Evolutionary conservation across 208 protist species (phyloP).

Genomic region (Leishmania arabica): DNA sequence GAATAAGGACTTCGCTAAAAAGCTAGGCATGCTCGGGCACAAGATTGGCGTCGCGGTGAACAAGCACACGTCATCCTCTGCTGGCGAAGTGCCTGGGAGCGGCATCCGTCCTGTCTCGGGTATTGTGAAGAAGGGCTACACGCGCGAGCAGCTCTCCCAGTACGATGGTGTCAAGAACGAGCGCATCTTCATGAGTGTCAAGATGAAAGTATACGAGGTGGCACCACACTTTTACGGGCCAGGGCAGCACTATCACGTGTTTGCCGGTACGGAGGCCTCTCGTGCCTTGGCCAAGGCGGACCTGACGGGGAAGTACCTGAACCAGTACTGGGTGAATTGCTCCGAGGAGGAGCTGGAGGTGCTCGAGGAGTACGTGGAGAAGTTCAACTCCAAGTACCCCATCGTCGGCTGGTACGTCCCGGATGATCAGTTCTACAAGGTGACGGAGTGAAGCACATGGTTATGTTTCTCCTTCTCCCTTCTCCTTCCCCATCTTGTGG

Average conservation of each 20-base stretch:
- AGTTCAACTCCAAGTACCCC: conserved; percentile 82
- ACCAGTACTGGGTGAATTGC: conserved; percentile 80
- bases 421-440: conserved; percentile 62
- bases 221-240: conserved; percentile 85
- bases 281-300: conserved; percentile 65
- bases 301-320: conserved; percentile 56
- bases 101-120: conserved; percentile 66
- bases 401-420: conserved; percentile 85
- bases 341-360: conserved; percentile 69
- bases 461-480: not conserved
- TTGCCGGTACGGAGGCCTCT: conserved; percentile 76
- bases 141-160: conserved; percentile 57
- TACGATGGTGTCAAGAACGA: conserved; percentile 68
- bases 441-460: conserved; percentile 19
- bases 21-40: conserved; percentile 25
- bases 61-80: not conserved
- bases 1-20: conserved; percentile 31
- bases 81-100: conserved; percentile 1
- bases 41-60: conserved; percentile 11
- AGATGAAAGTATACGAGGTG: conserved; percentile 86
- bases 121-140: conserved; percentile 60
- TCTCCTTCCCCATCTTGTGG: not conserved
- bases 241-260: conserved; percentile 77
- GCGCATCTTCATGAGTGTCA: conserved; percentile 77
- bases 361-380: conserved; percentile 69